These are phyloP conservation scores for Flaveria sonorensis DNA, from an alignment of 129 eudicot species.

Conservation along the genomic window DNA sequence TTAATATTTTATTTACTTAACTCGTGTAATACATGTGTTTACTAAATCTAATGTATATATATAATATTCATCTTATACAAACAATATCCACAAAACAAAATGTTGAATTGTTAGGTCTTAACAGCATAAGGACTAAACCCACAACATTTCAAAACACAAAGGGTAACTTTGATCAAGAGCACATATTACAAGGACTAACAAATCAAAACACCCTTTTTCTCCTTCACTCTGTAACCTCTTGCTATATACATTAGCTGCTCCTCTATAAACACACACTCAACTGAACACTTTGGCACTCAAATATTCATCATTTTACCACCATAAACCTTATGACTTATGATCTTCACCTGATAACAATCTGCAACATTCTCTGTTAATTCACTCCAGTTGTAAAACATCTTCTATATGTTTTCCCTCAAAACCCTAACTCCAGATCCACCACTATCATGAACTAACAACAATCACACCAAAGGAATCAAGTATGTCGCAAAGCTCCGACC, in stretches of 20 bases:
- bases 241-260: neutral
- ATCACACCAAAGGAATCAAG: neutral
- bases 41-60: too few relatives aligned
- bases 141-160: neutral
- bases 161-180: neutral
- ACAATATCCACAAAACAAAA: too few relatives aligned
- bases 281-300: neutral
- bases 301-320: neutral
- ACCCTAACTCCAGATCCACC: slow-evolving; percentile 42
- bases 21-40: too few relatives aligned
- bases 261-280: neutral
- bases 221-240: neutral
- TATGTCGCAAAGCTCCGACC: slow-evolving; percentile 57
- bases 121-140: neutral
- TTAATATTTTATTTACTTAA: too few relatives aligned
- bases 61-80: too few relatives aligned
- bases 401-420: neutral
- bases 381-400: too few relatives aligned
- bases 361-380: neutral
- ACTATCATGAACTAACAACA: slow-evolving; percentile 22
- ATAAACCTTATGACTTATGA: neutral
- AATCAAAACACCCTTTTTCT: neutral
- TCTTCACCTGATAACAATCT: neutral
- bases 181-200: neutral
- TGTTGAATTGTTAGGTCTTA: too few relatives aligned